These are phyloP conservation scores for Taphrina wiesneri DNA, from an alignment of 1,139 yeast species.

Conservation along the genomic window DNA sequence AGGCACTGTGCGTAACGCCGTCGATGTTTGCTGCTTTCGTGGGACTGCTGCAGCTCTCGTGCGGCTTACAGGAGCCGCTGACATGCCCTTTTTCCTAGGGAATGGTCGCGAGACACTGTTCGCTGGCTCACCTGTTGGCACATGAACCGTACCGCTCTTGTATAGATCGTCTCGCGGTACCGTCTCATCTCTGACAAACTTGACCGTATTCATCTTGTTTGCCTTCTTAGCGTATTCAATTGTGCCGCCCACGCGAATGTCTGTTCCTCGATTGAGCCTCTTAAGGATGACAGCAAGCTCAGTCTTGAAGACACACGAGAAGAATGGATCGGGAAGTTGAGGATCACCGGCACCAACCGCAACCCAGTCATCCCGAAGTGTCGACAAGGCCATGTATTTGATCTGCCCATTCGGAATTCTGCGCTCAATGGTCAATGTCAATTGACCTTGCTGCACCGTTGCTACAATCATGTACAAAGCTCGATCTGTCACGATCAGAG, in stretches of 20 bases:
- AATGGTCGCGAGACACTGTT: conserved; percentile 67
- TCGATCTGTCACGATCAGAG: conserved; percentile 55
- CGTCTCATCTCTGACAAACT: conserved; percentile 60
- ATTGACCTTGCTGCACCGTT: conserved; percentile 68
- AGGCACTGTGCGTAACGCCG: conserved; percentile 42
- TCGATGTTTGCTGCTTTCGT: conserved; percentile 36
- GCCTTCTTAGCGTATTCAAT: conserved; percentile 88
- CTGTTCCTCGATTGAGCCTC: conserved; percentile 59
- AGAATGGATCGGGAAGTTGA: conserved; percentile 72
- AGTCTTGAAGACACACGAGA: conserved; percentile 82
- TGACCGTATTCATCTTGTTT: conserved; percentile 70
- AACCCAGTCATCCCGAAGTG: conserved; percentile 88
- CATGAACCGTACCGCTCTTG: conserved; percentile 85
- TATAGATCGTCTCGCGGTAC: conserved; percentile 75
- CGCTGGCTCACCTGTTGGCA: conserved; percentile 76
- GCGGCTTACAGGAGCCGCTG: conserved; percentile 37
- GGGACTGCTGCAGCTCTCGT: conserved; percentile 38
- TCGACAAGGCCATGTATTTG: conserved; percentile 66
- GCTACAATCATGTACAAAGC: conserved; percentile 72
- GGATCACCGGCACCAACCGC: conserved; percentile 60
- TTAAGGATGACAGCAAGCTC: conserved; percentile 80
- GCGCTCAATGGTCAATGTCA: conserved; percentile 66
- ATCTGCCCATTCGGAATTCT: conserved; percentile 63
- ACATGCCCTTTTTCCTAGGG: conserved; percentile 56
- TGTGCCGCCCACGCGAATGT: conserved; percentile 70